A percentile compares a stretch with the other conserved stretches of the same genome.
These are phyloP conservation scores for Fusarium nematophilum DNA, from an alignment of 2,329 filamentous ascomycete genomes.

Conservation along the genomic window DNA sequence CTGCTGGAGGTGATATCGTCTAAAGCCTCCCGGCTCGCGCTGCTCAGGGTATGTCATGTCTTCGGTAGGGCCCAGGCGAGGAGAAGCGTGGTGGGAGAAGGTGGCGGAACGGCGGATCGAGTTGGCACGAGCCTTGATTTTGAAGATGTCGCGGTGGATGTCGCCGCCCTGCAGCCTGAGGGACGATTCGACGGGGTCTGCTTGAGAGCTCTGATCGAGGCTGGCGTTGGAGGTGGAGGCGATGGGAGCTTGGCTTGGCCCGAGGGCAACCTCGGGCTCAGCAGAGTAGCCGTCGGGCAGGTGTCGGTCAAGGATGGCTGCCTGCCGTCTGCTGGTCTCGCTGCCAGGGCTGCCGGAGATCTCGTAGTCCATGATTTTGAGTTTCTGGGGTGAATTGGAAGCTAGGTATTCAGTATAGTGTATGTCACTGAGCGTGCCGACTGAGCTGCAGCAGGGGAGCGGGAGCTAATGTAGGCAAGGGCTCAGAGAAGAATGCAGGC, in stretches of 20 bases:
- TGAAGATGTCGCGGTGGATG: conserved; percentile 82
- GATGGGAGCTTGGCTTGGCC: conserved; percentile 23
- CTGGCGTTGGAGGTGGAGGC: conserved; percentile 31
- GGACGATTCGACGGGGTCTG: conserved; percentile 68
- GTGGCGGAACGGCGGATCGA: conserved; percentile 70
- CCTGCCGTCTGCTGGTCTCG: conserved; percentile 46
- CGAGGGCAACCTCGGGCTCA: conserved; percentile 50
- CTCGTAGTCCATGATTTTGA: conserved; percentile 43
- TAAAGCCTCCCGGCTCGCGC: conserved; percentile 60
- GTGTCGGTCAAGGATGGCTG: conserved; percentile 52
- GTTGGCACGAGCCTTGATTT: conserved; percentile 69
- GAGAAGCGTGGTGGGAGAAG: conserved; percentile 67
- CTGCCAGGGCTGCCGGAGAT: conserved; percentile 43
- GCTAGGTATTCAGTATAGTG: conserved; percentile 24
- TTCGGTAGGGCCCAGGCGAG: conserved; percentile 44
- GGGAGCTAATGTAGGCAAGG: not conserved
- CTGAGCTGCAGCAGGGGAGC: not conserved
- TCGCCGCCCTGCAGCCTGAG: conserved; percentile 80
- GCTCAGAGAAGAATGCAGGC: conserved; percentile 8
- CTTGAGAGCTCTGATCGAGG: conserved; percentile 33
- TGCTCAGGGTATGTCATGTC: conserved; percentile 53
- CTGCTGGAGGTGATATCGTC: conserved; percentile 55
- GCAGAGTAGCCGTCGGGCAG: conserved; percentile 55
- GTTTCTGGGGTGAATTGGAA: conserved; percentile 11
- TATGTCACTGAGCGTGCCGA: conserved; percentile 11